A percentile compares a stretch with the other conserved stretches of the same genome.
phyloP scores from a whole-genome alignment of 495 filamentous ascomycete genomes.

The Bacidia gigantensis region DNA sequence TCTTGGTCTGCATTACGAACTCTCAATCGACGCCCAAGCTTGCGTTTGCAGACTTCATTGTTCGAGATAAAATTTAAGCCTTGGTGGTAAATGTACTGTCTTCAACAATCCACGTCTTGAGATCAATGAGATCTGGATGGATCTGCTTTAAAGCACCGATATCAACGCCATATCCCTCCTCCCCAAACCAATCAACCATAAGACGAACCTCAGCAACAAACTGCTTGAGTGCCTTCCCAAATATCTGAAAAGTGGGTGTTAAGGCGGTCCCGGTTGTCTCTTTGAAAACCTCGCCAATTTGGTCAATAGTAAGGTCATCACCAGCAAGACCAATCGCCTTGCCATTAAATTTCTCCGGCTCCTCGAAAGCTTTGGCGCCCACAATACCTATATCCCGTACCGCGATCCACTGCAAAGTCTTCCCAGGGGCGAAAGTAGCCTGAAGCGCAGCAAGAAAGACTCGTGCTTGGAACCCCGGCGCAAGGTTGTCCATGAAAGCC shows the following conservation, averaged over 20 bases:
- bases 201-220: slow-evolving; percentile 36
- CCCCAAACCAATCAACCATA: slow-evolving; percentile 55
- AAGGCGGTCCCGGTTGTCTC: slow-evolving; percentile 33
- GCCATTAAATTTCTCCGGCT: slow-evolving; percentile 32
- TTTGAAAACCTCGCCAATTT: slow-evolving; percentile 37
- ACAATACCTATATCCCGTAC: slow-evolving; percentile 51
- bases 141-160: slow-evolving; percentile 36
- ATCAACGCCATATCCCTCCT: slow-evolving; percentile 46
- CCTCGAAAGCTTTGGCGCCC: slow-evolving; percentile 44
- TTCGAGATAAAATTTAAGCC: too few species aligned
- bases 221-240: slow-evolving; percentile 29
- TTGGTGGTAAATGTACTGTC: slow-evolving; percentile 32
- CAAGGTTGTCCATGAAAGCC: slow-evolving; percentile 50
- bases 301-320: slow-evolving; percentile 41
- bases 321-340: slow-evolving; percentile 41
- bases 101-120: slow-evolving; percentile 47
- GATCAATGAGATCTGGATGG: slow-evolving; percentile 40
- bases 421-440: slow-evolving; percentile 25
- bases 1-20: too few species aligned
- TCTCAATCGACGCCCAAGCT: too few species aligned
- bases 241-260: slow-evolving; percentile 34
- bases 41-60: too few species aligned
- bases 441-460: slow-evolving; percentile 42
- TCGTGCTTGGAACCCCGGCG: slow-evolving; percentile 42
- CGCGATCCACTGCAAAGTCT: slow-evolving; percentile 44